These are phyloP conservation scores for Coelastrella sp. DNA, from an alignment of 139 green algal genomes.

Conservation along the genomic window DNA sequence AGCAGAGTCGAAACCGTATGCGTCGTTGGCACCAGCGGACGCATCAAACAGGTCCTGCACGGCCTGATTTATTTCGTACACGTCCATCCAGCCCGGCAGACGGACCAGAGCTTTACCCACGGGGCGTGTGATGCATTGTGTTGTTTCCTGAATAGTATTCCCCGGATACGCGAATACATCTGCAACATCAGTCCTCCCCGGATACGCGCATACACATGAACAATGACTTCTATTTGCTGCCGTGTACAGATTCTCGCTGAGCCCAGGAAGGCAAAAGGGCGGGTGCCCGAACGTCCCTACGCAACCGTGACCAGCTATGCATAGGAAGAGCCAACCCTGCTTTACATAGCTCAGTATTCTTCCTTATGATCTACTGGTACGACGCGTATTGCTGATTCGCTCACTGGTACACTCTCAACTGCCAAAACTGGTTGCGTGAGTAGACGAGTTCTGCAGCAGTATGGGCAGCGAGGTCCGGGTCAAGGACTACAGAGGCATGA, in stretches of 20 bases:
- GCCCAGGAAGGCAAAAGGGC: too few relatives aligned
- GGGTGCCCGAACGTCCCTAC: not conserved
- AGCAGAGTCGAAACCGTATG: not conserved
- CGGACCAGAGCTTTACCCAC: too few relatives aligned
- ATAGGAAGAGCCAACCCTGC: not conserved
- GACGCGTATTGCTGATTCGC: too few relatives aligned
- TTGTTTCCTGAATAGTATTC: too few relatives aligned
- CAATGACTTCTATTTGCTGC: too few relatives aligned
- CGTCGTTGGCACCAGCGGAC: not conserved
- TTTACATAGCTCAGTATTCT: not conserved
- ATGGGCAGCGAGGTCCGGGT: not conserved
- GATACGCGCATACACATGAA: too few relatives aligned
- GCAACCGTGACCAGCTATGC: not conserved
- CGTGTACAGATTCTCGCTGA: too few relatives aligned
- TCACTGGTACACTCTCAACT: not conserved
- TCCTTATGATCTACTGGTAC: too few relatives aligned
- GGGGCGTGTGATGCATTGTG: too few relatives aligned
- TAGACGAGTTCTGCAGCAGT: not conserved
- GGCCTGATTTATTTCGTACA: not conserved
- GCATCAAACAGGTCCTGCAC: not conserved
- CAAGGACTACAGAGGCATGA: constrained; percentile 42
- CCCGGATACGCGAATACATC: too few relatives aligned
- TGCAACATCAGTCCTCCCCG: too few relatives aligned
- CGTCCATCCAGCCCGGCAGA: not conserved
- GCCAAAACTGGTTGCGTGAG: not conserved